Evolutionary conservation across 2,329 filamentous ascomycete species (phyloP).

Genomic region (Amauroascus niger): DNA sequence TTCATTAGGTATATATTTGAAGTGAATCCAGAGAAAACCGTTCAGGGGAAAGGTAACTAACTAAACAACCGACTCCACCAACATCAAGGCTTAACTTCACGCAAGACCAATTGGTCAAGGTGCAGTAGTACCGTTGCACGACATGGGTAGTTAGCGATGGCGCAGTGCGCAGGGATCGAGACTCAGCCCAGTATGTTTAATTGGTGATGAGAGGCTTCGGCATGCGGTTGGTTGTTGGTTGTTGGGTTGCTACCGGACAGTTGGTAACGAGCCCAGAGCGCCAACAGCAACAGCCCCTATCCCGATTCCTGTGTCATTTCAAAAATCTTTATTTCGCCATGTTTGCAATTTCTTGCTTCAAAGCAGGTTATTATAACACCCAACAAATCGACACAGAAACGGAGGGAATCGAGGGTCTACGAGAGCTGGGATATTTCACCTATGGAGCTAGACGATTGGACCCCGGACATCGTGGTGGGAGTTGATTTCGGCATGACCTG

Average conservation of each 20-base stretch:
- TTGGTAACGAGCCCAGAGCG: too few relatives aligned
- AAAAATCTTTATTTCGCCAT: too few relatives aligned
- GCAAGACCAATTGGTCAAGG: background rate
- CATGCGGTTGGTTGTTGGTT: background rate
- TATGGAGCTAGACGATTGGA: constrained; percentile 17
- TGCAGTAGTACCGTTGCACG: background rate
- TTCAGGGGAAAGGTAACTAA: too few relatives aligned
- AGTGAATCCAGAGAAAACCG: too few relatives aligned
- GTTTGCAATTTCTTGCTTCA: too few relatives aligned
- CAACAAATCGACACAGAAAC: background rate
- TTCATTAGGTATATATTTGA: too few relatives aligned
- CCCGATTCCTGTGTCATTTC: too few relatives aligned
- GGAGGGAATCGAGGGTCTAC: constrained; percentile 16
- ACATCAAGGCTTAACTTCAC: too few relatives aligned
- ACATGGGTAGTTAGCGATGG: background rate
- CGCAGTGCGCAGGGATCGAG: background rate
- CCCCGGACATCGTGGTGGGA: constrained; percentile 18
- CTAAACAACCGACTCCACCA: too few relatives aligned
- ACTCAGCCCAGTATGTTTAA: background rate
- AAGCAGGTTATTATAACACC: background rate
- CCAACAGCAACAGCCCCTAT: too few relatives aligned
- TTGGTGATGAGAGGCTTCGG: background rate
- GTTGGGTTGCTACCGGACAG: background rate
- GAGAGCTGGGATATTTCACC: constrained; percentile 12
- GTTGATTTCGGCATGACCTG: constrained; percentile 13